These are phyloP conservation scores for Aspergillus sparsus DNA, from an alignment of 495 filamentous ascomycete genomes.

Conservation along the genomic window DNA sequence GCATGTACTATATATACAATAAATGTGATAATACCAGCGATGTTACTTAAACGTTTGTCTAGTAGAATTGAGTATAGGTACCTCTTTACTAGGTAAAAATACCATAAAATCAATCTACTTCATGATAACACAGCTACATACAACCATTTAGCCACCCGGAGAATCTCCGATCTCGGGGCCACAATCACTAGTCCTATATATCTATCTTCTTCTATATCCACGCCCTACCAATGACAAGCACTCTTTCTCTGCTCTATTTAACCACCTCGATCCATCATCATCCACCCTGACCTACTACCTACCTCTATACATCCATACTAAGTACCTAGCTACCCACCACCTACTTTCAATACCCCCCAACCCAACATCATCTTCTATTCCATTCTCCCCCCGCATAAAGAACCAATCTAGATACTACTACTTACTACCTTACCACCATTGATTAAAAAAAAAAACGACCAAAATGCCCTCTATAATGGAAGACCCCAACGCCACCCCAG, in stretches of 20 bases:
- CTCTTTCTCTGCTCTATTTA: background rate
- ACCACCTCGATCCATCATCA: background rate
- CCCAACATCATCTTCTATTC: background rate
- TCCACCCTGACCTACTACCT: background rate
- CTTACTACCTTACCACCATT: too few relatives aligned
- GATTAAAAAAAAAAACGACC: background rate
- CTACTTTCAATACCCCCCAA: conserved; percentile 2
- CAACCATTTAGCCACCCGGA: too few relatives aligned
- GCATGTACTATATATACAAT: too few relatives aligned
- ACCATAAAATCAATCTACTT: too few relatives aligned
- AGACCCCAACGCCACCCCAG: conserved; percentile 60
- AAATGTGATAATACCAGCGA: too few relatives aligned
- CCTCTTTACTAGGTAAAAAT: too few relatives aligned
- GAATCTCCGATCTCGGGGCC: background rate
- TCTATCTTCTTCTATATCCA: background rate
- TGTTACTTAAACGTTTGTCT: too few relatives aligned
- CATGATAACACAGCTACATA: too few relatives aligned
- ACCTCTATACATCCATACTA: background rate
- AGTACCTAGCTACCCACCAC: background rate
- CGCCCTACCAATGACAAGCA: conserved; percentile 27
- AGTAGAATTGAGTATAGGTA: too few relatives aligned
- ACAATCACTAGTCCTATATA: too few relatives aligned
- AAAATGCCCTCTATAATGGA: conserved; percentile 67
- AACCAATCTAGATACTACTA: background rate
- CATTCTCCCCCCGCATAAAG: background rate